Base-by-base conservation (phyloP, 257 asterid genomes). In the Thymus mandschuricus region DNA sequence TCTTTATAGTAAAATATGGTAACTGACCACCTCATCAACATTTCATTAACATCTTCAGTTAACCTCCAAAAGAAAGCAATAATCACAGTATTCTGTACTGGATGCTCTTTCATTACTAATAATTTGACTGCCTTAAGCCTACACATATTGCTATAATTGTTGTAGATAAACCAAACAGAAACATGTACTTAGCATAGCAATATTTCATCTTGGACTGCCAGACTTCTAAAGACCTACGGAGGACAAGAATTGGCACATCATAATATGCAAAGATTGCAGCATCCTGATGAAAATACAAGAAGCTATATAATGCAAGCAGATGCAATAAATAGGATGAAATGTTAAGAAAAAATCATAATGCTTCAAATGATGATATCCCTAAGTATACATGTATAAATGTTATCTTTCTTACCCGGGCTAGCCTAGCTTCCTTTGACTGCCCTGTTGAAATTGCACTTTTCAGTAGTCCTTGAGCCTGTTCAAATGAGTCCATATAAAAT, bases 341-440 rank as follows among this genome's bases (percentile, higher is more conserved):
- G 10, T 27, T 43, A 51, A 28, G n/a, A 60, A 34, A 66, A 46
- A 50, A 31, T 50, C 38, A 38, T 64, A 54, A 54, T 57, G 64
- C 48, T 46, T 54, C 3, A 46, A 58, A 58, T 66, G 45, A 50
- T 56, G 72, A 35, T 58, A 66, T 12, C 27, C 66, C 54, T 69
- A 70, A 41, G 69, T 64, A 76, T 70, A 35, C 45, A 72, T n/a
- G 59, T 44, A 21, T 63, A 69, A 21, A 60, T 35, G 67, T 69
- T 56, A 29, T 38, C 49, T 71, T 54, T 59, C 87, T 85, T 85
- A 95, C 99, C 93, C 96, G 82, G 61, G 98, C 96, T 65, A 95
- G 84, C 81, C 99, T 88, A 65, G 99, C 99, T 85, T 95, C 99
- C 83, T 95, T 95, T 51, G 99, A 89, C 83, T 92, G 96, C 71